Evolutionary conservation across 768 basidiomycete species (phyloP).

Genomic region (Suillus luteus): DNA sequence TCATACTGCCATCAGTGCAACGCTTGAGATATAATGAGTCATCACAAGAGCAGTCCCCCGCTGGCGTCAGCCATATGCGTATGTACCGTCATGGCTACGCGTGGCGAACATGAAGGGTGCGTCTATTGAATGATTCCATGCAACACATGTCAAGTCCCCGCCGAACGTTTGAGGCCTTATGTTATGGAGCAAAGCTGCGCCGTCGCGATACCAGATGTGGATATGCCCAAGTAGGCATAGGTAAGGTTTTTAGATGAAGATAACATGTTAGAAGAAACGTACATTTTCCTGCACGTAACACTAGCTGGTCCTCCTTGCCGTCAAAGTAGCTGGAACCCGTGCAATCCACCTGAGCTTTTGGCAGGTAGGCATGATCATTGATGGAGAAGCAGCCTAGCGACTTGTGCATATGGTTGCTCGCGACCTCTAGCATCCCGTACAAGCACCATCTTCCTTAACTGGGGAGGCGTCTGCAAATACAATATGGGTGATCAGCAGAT

Average conservation of each 20-base stretch:
- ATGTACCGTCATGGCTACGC: conserved; percentile 77
- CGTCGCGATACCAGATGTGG: conserved; percentile 86
- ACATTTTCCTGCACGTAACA: conserved; percentile 80
- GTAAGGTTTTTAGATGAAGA: background rate
- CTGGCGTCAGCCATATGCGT: conserved; percentile 64
- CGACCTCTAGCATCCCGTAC: conserved; percentile 50
- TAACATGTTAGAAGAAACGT: conserved; percentile 10
- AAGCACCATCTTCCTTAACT: conserved; percentile 72
- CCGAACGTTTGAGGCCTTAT: conserved; percentile 62
- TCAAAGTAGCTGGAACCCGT: conserved; percentile 84
- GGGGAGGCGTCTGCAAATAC: conserved; percentile 62
- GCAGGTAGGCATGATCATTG: conserved; percentile 64
- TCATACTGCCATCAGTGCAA: conserved; percentile 17
- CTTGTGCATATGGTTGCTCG: conserved; percentile 36
- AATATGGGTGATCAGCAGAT: conserved; percentile 5
- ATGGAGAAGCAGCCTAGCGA: conserved; percentile 40
- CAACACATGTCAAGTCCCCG: conserved; percentile 77
- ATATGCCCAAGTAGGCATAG: conserved; percentile 37
- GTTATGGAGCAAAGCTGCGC: conserved; percentile 68
- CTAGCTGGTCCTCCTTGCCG: conserved; percentile 75
- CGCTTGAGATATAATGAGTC: conserved; percentile 27
- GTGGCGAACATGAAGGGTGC: conserved; percentile 60
- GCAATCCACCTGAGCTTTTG: conserved; percentile 68
- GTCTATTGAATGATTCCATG: conserved; percentile 71
- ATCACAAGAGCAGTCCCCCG: conserved; percentile 26